Base-by-base conservation (phyloP, 169 alveolate species). In the Ichthyophthirius multifiliis region DNA sequence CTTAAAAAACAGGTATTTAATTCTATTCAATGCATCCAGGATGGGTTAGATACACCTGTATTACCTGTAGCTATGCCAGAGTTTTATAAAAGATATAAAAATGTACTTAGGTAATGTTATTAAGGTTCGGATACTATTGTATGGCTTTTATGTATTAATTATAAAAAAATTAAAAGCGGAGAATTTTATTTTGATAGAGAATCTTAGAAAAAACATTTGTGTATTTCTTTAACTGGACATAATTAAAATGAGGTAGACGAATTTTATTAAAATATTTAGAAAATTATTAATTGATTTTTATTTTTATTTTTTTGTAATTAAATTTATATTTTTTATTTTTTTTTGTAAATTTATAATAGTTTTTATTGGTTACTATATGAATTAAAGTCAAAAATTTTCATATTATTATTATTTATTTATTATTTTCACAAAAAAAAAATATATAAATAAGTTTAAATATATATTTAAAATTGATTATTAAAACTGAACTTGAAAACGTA, bases 61-160 rank as follows among this genome's bases (percentile, higher is more conserved):
- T 27, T 55, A 16, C 34, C 71, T 55, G 23, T 27, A 55, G 71
- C 71, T 55, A 55, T 55, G 71, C 71, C 71, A 55, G 71, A 55
- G 13, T 55, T 55, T n/a, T 27, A 55, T 23, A 55, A 55, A 55
- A 55, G 39, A 27, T 55, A 27, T 55, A 55, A 55, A 27, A 23
- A 55, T n/a, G 71, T 27, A 27, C 31, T 55, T 10, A 55, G 71
- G 31, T 27, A 55, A 55, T 55, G 71, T 27, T 34, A 55, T 27
- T 34, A 55, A 55, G 71, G 71, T 16, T 55, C 71, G 31, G 71
- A 55, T 23, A 55, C 71, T 23, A 55, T 55, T 10, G 5, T 55
- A 9, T 55, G 71, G 71, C 34, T 55, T 2, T 55, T 27, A 55
- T 55, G 71, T 23, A 55, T 55, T 34, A 34, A 34, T 0, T 18